Base-by-base conservation (phyloP, 208 protist species). In the Crithidia expoeki region DNA sequence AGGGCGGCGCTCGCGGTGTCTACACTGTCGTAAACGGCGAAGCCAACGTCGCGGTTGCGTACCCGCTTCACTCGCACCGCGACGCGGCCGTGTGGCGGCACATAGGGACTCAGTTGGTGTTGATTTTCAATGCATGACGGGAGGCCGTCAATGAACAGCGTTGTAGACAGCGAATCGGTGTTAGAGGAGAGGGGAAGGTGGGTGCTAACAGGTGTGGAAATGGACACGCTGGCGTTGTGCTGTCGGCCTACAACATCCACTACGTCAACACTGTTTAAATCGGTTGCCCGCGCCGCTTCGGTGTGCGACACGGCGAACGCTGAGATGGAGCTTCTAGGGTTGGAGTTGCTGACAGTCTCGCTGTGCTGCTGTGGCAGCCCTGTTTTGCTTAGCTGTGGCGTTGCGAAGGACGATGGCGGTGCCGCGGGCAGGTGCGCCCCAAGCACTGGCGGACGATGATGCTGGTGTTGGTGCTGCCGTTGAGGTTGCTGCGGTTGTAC, bases 61-160 rank as follows among this genome's bases (percentile, higher is more conserved):
- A 66, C 55, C 2, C 74, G 72, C 79, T 86, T 90, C 27, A 88
- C 84, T 11, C 81, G 82, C 21, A 93, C 50, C 9, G 25, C 30
- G 40, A 75, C 28, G 6, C 85, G 59, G n/a, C 87, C 87, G 25
- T 83, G 67, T 16, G 64, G 69, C 10, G 87, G 87, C 12, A 93
- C 84, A 66, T 73, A 84, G 0, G 79, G 79, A 23, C 56, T 28
- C 34, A 93, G 71, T 25, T 78, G 75, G 1, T 61, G 40, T 36
- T 76, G 67, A 57, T 85, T 89, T 30, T 76, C 65, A 12, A 93
- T 72, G 16, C 30, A 58, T 12, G 66, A 21, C 11, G 87, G 81
- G 25, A 93, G 46, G 33, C 75, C 74, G 52, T 64, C 70, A 30
- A 93, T 80, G 68, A 84, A 93, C n/a, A 93, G 73, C 25, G 78